Conservation (phyloP, 768 basidiomycete genomes). For the Pluteus cervinus region DNA sequence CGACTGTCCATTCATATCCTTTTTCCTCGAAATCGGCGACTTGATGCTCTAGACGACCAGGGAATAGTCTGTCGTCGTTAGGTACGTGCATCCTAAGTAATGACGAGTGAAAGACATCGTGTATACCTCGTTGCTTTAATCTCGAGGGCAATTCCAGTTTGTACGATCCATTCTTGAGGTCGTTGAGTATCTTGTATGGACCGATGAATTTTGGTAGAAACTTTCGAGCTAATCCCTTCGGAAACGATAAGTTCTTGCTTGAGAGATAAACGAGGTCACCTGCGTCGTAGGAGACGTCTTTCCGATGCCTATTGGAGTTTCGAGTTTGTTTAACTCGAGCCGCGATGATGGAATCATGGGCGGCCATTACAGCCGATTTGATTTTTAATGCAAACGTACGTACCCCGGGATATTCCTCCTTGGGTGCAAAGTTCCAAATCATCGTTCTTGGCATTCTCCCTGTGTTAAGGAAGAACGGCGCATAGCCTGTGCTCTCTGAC, state of each 20-base stretch:
- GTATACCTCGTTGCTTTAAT: constrained; percentile 17
- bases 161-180: constrained; percentile 6
- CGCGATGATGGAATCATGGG: constrained; percentile 26
- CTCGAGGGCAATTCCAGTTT: constrained; percentile 9
- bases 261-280: constrained; percentile 16
- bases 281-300: constrained; percentile 8
- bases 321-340: constrained; percentile 22
- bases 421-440: constrained; percentile 7
- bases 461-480: constrained; percentile 21
- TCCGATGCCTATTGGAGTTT: constrained; percentile 19
- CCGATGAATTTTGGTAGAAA: constrained; percentile 24
- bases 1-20: constrained; percentile 11
- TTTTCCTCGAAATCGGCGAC: constrained; percentile 10
- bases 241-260: constrained; percentile 17
- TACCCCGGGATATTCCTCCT: constrained; percentile 5
- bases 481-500: constrained; percentile 13
- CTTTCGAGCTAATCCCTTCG: constrained; percentile 20
- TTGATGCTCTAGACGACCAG: constrained; percentile 14
- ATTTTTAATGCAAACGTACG: constrained; percentile 9
- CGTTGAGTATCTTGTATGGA: constrained; percentile 13
- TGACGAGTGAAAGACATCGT: constrained; percentile 29
- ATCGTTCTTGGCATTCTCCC: constrained; percentile 14
- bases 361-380: constrained; percentile 19
- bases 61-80: constrained; percentile 21
- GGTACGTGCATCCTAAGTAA: constrained; percentile 18